Evolutionary conservation across 2,329 filamentous ascomycete genomes (phyloP).

Genomic region (Drechslera avenae): DNA sequence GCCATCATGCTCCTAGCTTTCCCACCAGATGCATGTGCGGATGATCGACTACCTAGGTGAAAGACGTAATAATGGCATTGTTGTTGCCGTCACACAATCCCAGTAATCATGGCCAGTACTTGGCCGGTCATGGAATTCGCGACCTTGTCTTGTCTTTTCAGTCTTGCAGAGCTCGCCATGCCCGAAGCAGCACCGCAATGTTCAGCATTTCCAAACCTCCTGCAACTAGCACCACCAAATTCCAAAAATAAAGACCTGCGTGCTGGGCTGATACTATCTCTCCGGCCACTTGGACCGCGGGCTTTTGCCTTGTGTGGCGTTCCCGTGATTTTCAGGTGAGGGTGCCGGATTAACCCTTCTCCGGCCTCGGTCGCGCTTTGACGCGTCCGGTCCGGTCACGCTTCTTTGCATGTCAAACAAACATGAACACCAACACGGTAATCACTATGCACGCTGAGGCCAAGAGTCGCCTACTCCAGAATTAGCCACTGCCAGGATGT

Average conservation of each 20-base stretch:
- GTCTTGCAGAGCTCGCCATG: no score
- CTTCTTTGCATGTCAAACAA: constrained; percentile 3
- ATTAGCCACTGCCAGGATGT: constrained; percentile 64
- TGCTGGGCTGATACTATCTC: no score
- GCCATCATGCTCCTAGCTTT: background rate
- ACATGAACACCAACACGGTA: constrained; percentile 5
- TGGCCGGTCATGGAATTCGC: no score
- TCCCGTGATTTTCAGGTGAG: no score
- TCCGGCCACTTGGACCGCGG: background rate
- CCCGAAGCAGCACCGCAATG: no score
- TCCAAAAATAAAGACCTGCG: no score
- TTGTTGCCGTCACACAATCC: background rate
- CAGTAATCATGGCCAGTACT: no score
- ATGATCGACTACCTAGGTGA: constrained; percentile 9
- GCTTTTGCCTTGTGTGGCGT: background rate
- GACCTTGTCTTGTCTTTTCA: no score
- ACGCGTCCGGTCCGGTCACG: constrained; percentile 7
- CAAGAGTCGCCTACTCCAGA: constrained; percentile 3
- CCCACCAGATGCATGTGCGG: constrained; percentile 10
- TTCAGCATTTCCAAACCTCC: no score
- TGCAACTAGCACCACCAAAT: no score
- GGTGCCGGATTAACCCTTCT: constrained; percentile 1
- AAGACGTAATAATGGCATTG: background rate
- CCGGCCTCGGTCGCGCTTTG: constrained; percentile 14
- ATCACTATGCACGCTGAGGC: constrained; percentile 11